Conservation (phyloP, 2,329 filamentous ascomycete genomes). For the Diplocarpon mali region DNA sequence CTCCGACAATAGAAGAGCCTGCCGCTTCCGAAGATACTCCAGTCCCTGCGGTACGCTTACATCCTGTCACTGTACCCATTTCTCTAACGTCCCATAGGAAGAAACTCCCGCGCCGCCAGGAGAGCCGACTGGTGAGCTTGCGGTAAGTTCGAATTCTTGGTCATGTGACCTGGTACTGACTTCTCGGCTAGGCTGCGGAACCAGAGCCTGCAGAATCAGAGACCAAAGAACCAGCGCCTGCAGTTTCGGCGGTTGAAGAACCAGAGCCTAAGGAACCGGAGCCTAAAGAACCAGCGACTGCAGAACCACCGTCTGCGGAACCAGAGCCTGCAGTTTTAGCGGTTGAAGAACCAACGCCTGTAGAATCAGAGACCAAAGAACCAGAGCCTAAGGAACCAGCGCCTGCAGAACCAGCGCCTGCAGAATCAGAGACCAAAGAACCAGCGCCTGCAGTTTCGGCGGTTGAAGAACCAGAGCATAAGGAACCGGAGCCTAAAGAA, state of each 20-base stretch:
- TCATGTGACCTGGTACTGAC: neutral
- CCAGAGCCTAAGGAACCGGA: too few species aligned
- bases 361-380: too few species aligned
- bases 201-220: neutral
- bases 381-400: neutral
- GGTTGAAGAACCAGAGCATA: conserved; percentile 1
- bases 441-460: too few species aligned
- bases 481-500: too few species aligned
- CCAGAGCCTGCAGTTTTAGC: too few species aligned
- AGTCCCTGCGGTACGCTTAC: conserved; percentile 1
- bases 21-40: neutral
- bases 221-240: too few species aligned
- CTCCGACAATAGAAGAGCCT: neutral
- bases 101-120: neutral
- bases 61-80: neutral
- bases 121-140: neutral
- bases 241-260: conserved; percentile 1
- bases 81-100: neutral
- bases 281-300: too few species aligned
- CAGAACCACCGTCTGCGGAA: too few species aligned
- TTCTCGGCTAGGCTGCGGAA: neutral
- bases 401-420: neutral
- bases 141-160: neutral
- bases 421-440: too few species aligned
- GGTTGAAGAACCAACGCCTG: too few species aligned